Percentiles rank a stretch among this genome's conserved stretches.
These are phyloP conservation scores for Alliaria petiolata DNA, from an alignment of 345 rosid genomes.

Conservation along the genomic window DNA sequence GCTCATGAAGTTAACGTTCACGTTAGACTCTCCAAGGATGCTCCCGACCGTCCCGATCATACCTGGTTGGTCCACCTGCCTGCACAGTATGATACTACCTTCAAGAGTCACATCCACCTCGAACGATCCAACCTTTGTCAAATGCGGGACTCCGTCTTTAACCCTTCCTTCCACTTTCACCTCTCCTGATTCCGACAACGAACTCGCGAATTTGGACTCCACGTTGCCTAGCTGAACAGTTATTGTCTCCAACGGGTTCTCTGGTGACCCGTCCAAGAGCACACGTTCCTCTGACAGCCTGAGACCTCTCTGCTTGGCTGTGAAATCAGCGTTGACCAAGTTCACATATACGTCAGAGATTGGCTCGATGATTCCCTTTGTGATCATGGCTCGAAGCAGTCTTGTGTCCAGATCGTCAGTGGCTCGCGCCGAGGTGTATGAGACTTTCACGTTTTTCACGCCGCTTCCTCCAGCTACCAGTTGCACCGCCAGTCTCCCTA, in stretches of 20 bases:
- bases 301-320: constrained; percentile 88
- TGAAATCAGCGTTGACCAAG: constrained; percentile 84
- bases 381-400: constrained; percentile 88
- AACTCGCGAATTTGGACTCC: constrained; percentile 78
- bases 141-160: constrained; percentile 83
- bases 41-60: constrained; percentile 83
- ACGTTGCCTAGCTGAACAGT: constrained; percentile 75
- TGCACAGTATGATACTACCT: constrained; percentile 75
- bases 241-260: constrained; percentile 68
- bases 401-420: constrained; percentile 93
- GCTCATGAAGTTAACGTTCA: constrained; percentile 84
- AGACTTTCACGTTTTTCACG: constrained; percentile 66
- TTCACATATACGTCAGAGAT: constrained; percentile 77
- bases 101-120: constrained; percentile 89
- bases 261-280: constrained; percentile 69
- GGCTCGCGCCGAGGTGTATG: constrained; percentile 74
- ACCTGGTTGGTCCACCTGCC: constrained; percentile 93
- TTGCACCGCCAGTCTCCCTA: constrained; percentile 82
- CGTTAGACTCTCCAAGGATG: constrained; percentile 74
- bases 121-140: constrained; percentile 76
- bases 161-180: constrained; percentile 76
- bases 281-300: constrained; percentile 75
- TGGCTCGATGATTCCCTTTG: constrained; percentile 82
- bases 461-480: constrained; percentile 86
- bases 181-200: constrained; percentile 75